These are phyloP conservation scores for Annulohypoxylon nitens DNA, from an alignment of 495 filamentous ascomycete genomes.

Conservation along the genomic window DNA sequence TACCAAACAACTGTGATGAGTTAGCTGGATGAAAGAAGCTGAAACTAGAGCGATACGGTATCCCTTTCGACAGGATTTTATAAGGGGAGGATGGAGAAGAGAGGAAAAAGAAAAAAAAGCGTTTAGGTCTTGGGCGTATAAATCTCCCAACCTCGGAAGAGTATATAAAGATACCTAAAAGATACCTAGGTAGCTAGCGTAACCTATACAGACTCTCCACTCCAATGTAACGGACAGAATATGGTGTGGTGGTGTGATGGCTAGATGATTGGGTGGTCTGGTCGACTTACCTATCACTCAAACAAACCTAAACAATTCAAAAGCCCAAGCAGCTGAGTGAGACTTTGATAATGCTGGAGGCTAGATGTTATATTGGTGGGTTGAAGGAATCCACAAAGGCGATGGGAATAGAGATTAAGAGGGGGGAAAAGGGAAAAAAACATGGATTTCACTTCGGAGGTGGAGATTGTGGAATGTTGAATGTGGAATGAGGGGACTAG, in stretches of 20 bases:
- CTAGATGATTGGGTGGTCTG: not conserved
- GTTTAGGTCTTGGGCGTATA: slow-evolving; percentile 2
- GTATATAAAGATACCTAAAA: slow-evolving; percentile 11
- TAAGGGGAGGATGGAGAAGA: not conserved
- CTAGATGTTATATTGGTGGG: not conserved
- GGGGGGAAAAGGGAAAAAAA: slow-evolving; percentile 4
- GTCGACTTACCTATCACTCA: slow-evolving; percentile 10
- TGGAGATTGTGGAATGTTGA: not conserved
- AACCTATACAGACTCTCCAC: slow-evolving; percentile 9
- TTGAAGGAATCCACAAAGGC: slow-evolving; percentile 11
- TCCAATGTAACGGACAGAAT: not conserved
- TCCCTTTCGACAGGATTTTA: not conserved
- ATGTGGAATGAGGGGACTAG: not conserved
- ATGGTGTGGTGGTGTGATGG: not conserved
- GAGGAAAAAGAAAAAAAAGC: not conserved
- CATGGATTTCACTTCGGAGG: not conserved
- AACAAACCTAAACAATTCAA: not conserved
- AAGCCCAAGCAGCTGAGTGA: not conserved
- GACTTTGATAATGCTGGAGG: not conserved
- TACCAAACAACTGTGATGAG: slow-evolving; percentile 10
- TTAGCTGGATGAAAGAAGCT: slow-evolving; percentile 3
- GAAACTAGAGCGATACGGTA: not conserved
- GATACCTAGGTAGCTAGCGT: slow-evolving; percentile 10
- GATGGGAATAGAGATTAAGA: not conserved
- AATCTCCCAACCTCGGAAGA: slow-evolving; percentile 3